Conservation (phyloP, 2,329 filamentous ascomycete genomes). For the Sphaerostilbella broomeana region DNA sequence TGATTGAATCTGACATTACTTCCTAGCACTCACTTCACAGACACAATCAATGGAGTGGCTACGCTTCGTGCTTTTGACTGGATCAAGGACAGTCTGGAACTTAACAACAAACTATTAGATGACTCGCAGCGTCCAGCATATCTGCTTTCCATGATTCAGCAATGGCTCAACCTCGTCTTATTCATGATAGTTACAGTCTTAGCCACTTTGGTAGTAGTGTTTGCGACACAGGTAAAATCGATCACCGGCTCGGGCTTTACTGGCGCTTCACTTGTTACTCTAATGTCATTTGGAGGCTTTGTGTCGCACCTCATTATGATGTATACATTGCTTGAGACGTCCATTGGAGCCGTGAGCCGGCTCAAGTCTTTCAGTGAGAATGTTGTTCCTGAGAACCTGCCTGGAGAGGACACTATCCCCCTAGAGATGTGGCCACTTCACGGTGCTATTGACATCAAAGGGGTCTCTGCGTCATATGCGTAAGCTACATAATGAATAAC, state of each 20-base stretch:
- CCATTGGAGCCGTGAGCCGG: slow-evolving; percentile 6
- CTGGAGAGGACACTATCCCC: neutral
- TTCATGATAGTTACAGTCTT: slow-evolving; percentile 8
- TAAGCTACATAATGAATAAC: slow-evolving; percentile 2
- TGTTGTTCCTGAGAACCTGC: slow-evolving; percentile 1
- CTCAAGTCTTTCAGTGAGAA: slow-evolving; percentile 20
- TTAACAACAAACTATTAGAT: slow-evolving; percentile 9
- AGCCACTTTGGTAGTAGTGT: slow-evolving; percentile 11
- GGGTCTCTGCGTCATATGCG: slow-evolving; percentile 29
- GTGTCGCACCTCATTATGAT: slow-evolving; percentile 1
- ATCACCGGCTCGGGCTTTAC: slow-evolving; percentile 3
- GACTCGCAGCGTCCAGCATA: slow-evolving; percentile 14
- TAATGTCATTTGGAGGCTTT: slow-evolving; percentile 7
- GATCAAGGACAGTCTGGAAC: slow-evolving; percentile 1
- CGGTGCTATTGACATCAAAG: slow-evolving; percentile 25
- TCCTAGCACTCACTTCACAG: slow-evolving; percentile 10
- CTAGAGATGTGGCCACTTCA: slow-evolving; percentile 25
- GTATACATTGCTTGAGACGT: slow-evolving; percentile 11
- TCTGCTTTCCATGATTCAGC: slow-evolving; percentile 12
- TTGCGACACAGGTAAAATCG: slow-evolving; percentile 6
- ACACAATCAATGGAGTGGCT: slow-evolving; percentile 11
- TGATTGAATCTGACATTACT: neutral
- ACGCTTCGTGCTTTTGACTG: slow-evolving; percentile 15
- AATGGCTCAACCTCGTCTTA: slow-evolving; percentile 13
- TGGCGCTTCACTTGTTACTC: slow-evolving; percentile 3